phyloP scores from a whole-genome alignment of 1,139 yeast genomes.

The Taphrina wiesneri region DNA sequence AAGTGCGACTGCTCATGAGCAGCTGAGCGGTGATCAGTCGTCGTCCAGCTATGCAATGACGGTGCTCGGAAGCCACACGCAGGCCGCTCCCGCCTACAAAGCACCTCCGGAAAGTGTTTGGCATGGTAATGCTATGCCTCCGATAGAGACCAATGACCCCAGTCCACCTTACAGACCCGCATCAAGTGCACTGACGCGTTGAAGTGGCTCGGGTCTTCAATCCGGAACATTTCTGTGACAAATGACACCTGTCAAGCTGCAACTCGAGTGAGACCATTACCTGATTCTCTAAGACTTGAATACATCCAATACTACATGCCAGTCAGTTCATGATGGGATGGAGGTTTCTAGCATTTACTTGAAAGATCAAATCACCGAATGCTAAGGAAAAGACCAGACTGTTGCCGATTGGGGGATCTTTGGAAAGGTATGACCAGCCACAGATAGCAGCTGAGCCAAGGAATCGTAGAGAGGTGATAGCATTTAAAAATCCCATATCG shows the following conservation, averaged over 20 bases:
- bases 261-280: constrained; percentile 3
- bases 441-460: constrained; percentile 7
- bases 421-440: constrained; percentile 21
- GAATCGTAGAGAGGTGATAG: constrained; percentile 23
- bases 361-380: constrained; percentile 28
- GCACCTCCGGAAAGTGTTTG: not conserved
- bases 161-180: not conserved
- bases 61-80: not conserved
- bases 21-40: not conserved
- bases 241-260: not conserved
- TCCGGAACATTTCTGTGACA: too few species aligned
- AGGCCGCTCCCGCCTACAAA: not conserved
- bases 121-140: not conserved
- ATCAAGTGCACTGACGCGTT: not conserved
- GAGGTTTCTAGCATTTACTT: not conserved
- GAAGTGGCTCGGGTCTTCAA: not conserved
- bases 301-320: constrained; percentile 17
- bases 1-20: not conserved
- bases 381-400: constrained; percentile 18
- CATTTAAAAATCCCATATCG: constrained; percentile 23
- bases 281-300: not conserved
- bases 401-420: constrained; percentile 14
- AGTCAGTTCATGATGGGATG: not conserved
- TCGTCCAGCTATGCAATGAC: not conserved
- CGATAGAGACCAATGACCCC: not conserved